Base-by-base conservation (phyloP, 2,329 filamentous ascomycete species). In the Sarocladiaceae sp. region DNA sequence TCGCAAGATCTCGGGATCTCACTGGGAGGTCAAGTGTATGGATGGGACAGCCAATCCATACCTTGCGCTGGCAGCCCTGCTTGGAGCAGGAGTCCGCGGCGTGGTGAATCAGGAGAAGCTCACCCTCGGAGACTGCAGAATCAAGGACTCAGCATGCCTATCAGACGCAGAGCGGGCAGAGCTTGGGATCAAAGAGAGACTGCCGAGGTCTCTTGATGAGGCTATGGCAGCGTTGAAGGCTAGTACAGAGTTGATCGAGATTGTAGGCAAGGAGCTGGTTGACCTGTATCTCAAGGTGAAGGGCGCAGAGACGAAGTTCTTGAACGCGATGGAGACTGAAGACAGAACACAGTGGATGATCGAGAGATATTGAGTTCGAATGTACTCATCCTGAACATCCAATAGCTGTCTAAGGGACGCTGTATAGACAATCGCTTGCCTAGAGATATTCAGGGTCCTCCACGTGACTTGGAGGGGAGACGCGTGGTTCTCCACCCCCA, bases 21-120 rank as follows among this genome's bases (percentile, higher is more conserved):
- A 90, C 61, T 95, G 88, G 86, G 90, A 95, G 67, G 59, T 95
- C 20, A 86, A 90, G 62, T 82, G 79, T 52, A 62, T 93, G n/a
- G 90, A 95, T 61, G 90, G 89, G 0, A 68, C 90, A 17, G 87
- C 88, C 3, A 95, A 95, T 62, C 80, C 84, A 51, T 95, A 94
- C 62, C 67, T 95, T 2, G 86, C 66, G 17, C 50, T 69, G 48
- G 58, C 66, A 7, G 66, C 65, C 18, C 54, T 71, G 2, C 36
- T 71, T 2, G 57, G 62, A 1, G 65, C 70, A 1, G 64, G 67
- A 2, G 44, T 61, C n/a, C 46, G 59, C 31, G 64, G 66, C 7
- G 56, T 66, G 4, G 53, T 52, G 8, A 56, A 54, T 26, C 44
- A 55, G 42, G 67, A 72, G 52, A 56, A 65, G 46, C 64, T 86